These are phyloP conservation scores for Fusarium pseudonygamai DNA, from an alignment of 2,329 filamentous ascomycete genomes.

Conservation along the genomic window DNA sequence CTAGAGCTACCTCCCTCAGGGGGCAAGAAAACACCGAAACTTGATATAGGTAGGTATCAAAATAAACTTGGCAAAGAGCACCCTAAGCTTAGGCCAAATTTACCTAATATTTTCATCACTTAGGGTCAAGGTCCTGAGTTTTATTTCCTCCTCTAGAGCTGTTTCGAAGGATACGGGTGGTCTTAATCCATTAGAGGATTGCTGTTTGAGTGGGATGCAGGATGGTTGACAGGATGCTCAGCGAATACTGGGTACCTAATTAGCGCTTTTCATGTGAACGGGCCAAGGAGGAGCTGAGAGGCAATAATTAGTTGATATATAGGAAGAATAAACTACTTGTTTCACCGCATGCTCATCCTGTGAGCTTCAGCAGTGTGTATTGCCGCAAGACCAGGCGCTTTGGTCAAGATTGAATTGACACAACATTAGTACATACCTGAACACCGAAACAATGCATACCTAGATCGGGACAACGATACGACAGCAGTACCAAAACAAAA, in stretches of 20 bases:
- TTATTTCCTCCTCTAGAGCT: neutral
- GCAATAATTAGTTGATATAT: too few species aligned
- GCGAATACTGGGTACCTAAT: neutral
- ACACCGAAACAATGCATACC: neutral
- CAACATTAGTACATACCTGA: neutral
- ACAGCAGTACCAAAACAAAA: neutral
- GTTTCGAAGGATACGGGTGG: neutral
- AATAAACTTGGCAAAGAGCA: too few species aligned
- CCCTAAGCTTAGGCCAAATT: too few species aligned
- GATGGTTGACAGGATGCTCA: neutral
- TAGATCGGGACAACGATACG: too few species aligned
- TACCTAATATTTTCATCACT: too few species aligned
- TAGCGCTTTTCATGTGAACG: neutral
- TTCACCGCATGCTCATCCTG: neutral
- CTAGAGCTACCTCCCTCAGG: neutral
- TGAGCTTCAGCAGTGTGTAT: neutral
- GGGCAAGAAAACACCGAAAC: too few species aligned
- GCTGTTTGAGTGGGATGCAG: neutral
- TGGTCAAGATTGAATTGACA: neutral
- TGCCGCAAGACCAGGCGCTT: neutral
- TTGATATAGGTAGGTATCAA: too few species aligned
- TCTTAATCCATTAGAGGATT: too few species aligned
- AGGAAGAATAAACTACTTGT: neutral
- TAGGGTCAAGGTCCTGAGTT: too few species aligned
- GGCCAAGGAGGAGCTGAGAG: neutral